Percentiles rank a stretch among this genome's conserved stretches.
phyloP scores from a whole-genome alignment of 106 monocot genomes.

The Apostasia shenzhenica region DNA sequence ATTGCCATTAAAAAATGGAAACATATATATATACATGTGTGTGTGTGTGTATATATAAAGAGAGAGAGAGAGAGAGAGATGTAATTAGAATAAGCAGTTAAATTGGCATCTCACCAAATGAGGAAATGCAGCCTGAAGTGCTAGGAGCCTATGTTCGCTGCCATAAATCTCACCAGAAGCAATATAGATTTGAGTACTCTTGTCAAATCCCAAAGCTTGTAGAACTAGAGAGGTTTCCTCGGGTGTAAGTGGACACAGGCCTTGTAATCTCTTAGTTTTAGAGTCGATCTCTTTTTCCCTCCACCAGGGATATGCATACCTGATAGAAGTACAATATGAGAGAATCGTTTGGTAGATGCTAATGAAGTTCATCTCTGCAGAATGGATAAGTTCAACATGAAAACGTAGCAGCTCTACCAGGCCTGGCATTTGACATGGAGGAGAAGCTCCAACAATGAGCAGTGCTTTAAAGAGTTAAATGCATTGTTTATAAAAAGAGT shows the following conservation, averaged over 20 bases:
- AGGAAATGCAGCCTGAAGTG: constrained; percentile 59
- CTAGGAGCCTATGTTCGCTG: constrained; percentile 43
- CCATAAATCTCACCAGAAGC: constrained; percentile 93
- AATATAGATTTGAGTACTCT: constrained; percentile 66
- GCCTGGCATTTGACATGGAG: no score
- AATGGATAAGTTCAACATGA: no score
- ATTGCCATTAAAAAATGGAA: no score
- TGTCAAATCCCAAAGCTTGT: constrained; percentile 65
- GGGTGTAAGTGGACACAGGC: constrained; percentile 82
- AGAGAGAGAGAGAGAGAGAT: no score
- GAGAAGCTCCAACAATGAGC: no score
- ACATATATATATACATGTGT: no score
- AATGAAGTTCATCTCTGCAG: no score
- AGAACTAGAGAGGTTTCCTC: constrained; percentile 72
- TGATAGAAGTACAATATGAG: constrained; percentile 8
- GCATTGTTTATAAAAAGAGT: no score
- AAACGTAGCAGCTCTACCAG: no score
- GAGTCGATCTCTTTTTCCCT: constrained; percentile 92
- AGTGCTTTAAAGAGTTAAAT: no score
- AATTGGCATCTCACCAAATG: constrained; percentile 41
- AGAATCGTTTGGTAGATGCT: no score
- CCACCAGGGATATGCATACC: constrained; percentile 99
- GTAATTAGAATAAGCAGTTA: background rate
- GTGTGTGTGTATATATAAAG: no score
- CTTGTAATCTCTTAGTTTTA: constrained; percentile 67